Percentiles rank a stretch among this genome's conserved stretches.
Evolutionary conservation across 2,329 filamentous ascomycete species (phyloP).

Genomic region (Fusarium burgessii): DNA sequence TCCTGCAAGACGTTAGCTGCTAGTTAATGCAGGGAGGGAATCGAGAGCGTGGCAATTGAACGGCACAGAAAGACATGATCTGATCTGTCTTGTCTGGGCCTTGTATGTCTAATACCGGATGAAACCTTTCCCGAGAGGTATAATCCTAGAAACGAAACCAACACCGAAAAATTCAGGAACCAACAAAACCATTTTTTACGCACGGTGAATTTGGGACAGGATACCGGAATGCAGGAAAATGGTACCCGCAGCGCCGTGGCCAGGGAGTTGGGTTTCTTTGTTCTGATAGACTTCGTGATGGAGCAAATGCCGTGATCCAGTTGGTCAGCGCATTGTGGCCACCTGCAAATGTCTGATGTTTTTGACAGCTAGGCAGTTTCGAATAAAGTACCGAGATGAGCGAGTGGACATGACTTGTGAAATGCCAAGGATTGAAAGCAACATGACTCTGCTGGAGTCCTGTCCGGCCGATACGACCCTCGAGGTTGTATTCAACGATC

Average conservation of each 20-base stretch:
- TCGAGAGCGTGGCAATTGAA: slow-evolving; percentile 15
- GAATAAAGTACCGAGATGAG: slow-evolving; percentile 5
- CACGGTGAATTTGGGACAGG: background rate
- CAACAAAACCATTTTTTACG: slow-evolving; percentile 18
- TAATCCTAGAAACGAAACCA: slow-evolving; percentile 9
- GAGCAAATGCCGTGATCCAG: background rate
- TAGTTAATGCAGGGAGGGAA: slow-evolving; percentile 16
- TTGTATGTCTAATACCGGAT: slow-evolving; percentile 7
- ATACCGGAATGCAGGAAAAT: slow-evolving; percentile 11
- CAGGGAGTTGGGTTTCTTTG: slow-evolving; percentile 34
- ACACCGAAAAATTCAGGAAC: slow-evolving; percentile 7
- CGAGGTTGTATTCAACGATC: slow-evolving; percentile 14
- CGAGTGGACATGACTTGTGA: slow-evolving; percentile 17
- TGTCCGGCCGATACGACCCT: slow-evolving; percentile 21
- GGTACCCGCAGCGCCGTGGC: slow-evolving; percentile 29
- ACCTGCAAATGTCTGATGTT: slow-evolving; percentile 1
- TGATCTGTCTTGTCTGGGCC: slow-evolving; percentile 9
- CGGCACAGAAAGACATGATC: slow-evolving; percentile 29
- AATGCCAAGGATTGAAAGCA: background rate
- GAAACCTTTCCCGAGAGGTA: slow-evolving; percentile 1
- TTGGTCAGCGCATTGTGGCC: slow-evolving; percentile 24
- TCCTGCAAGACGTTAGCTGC: background rate
- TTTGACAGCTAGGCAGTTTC: slow-evolving; percentile 7
- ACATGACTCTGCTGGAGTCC: slow-evolving; percentile 28
- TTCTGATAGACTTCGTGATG: slow-evolving; percentile 22